Percentiles rank a stretch among this genome's conserved stretches.
Evolutionary conservation across 495 filamentous ascomycete genomes (phyloP).

Genomic region (Diplogelasinospora grovesii): DNA sequence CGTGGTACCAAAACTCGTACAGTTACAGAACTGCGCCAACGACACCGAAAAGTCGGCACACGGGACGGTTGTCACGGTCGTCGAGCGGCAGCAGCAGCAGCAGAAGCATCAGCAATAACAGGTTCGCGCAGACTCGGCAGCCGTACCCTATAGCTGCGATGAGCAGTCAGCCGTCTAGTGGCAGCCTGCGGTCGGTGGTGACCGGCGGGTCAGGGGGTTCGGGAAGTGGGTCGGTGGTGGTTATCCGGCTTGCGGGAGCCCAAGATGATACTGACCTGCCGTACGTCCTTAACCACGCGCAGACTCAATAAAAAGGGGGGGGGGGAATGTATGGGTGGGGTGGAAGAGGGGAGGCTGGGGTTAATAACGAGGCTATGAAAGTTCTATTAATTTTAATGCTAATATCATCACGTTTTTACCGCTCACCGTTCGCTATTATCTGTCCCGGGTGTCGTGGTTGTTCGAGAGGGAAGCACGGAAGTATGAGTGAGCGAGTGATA

Average conservation of each 20-base stretch:
- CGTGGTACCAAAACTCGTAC: no score
- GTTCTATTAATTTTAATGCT: no score
- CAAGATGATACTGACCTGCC: slow-evolving; percentile 32
- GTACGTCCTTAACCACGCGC: slow-evolving; percentile 32
- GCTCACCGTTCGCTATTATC: no score
- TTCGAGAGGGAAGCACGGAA: no score
- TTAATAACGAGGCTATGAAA: neutral
- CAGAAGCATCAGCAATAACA: slow-evolving; percentile 32
- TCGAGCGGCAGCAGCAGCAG: no score
- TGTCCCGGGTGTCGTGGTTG: no score
- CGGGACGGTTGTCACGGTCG: slow-evolving; percentile 9
- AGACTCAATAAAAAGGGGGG: slow-evolving; percentile 5
- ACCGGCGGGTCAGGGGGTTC: neutral
- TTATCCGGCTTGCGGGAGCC: slow-evolving; percentile 34
- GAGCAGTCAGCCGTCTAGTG: slow-evolving; percentile 32
- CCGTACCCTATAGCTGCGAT: slow-evolving; percentile 34
- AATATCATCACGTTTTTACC: no score
- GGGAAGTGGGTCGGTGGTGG: slow-evolving; percentile 20
- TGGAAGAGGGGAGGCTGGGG: no score
- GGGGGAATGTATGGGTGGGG: no score
- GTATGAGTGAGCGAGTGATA: no score
- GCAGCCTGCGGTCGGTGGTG: slow-evolving; percentile 30
- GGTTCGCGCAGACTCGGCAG: slow-evolving; percentile 37
- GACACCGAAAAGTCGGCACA: slow-evolving; percentile 38
- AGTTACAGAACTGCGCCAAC: slow-evolving; percentile 47